Base-by-base conservation (phyloP, 2,329 filamentous ascomycete species). In the Stachybotrys chartarum region DNA sequence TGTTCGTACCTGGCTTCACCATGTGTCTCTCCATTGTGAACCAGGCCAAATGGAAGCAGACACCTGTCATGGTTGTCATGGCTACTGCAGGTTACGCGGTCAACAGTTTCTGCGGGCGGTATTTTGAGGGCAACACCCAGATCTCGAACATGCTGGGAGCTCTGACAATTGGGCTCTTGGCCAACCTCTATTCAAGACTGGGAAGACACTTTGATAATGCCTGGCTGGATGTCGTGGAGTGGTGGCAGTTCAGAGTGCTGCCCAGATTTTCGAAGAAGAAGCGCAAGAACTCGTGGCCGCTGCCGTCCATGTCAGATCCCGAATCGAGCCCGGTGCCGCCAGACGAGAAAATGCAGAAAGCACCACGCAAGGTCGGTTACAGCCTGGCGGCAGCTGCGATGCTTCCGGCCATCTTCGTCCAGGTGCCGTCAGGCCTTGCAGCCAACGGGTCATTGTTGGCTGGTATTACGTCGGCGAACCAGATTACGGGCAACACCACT, bases 351-450 rank as follows among this genome's bases (percentile, higher is more conserved):
- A 64, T 63, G 17, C 61, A 60, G 52, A 50, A 66, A 56, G 64
- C 70, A 59, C 64, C 71, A n/a, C 69, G 77, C 7, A 71, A 75
- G 7, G 72, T 84, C 6, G 84, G 87, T 12, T 91, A 92, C 67
- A 88, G 88, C 1, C 81, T 96, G 3, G 91, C 91, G 0, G 91
- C 91, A 0, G 90, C 90, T 0, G 87, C 89, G 1, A 90, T 96
- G 78, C 74, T 96, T 10, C 91, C 91, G 0, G 91, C 88, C 6
- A 95, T 96, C 59, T 95, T 95, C 59, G 81, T 86, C 2, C 83
- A 85, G 59, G 83, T 86, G 30, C 83, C 83, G 0, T 82, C 79
- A 18, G 81, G 83, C 31, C 71, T 86, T n/a, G 83, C 83, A 4
- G 81, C 81, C 0, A 76, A 77, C 31, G 83, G 83, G 1, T 83